Percentiles rank a stretch among this genome's conserved stretches.
Evolutionary conservation across 164 flowering plant species (phyloP).

Genomic region (Tinospora cordifolia): DNA sequence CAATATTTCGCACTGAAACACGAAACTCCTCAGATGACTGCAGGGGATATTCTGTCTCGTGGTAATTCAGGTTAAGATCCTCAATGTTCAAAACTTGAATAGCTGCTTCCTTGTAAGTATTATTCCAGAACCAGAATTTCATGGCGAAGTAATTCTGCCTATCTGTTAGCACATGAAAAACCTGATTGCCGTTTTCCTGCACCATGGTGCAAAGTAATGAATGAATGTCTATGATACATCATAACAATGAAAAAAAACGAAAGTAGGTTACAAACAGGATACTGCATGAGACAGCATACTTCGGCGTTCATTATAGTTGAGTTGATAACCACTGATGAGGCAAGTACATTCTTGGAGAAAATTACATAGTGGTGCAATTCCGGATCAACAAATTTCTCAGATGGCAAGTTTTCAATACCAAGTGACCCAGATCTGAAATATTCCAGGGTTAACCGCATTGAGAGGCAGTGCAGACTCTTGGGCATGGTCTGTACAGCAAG

Average conservation of each 20-base stretch:
- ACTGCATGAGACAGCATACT: conserved; percentile 29
- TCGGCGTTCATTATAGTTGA: conserved; percentile 71
- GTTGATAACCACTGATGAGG: conserved; percentile 85
- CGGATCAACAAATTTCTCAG: conserved; percentile 42
- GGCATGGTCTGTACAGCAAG: conserved; percentile 91
- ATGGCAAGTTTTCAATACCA: conserved; percentile 29
- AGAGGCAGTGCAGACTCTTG: conserved; percentile 86
- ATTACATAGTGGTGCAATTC: conserved; percentile 60
- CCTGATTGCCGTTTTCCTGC: conserved; percentile 70
- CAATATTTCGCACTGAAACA: conserved; percentile 41
- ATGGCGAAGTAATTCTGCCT: conserved; percentile 71
- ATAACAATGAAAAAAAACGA: neutral
- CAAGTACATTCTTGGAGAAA: conserved; percentile 76
- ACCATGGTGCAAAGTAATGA: conserved; percentile 15
- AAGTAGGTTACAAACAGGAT: neutral
- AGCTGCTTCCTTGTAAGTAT: conserved; percentile 49
- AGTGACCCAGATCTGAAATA: conserved; percentile 47
- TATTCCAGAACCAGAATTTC: conserved; percentile 67
- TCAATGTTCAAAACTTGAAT: conserved; percentile 73
- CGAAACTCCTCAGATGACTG: conserved; percentile 67
- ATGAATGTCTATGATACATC: conserved; percentile 2
- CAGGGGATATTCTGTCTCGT: conserved; percentile 17
- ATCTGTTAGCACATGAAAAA: conserved; percentile 87
- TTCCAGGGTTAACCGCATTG: conserved; percentile 86
- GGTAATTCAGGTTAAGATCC: conserved; percentile 33